Base-by-base conservation (phyloP, 306 rosid genomes). In the Pyrus pyrifolia region DNA sequence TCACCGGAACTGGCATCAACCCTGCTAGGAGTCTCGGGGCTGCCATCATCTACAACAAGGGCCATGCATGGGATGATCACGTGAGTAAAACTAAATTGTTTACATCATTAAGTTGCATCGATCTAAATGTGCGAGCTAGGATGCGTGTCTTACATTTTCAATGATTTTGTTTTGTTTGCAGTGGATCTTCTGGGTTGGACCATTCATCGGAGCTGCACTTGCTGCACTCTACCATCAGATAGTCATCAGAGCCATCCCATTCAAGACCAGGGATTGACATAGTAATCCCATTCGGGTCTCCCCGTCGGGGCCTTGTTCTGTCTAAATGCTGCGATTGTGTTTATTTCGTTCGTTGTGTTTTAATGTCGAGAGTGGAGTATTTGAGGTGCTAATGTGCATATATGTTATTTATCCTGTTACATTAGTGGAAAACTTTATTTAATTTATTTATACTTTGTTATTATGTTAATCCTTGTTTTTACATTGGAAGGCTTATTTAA, bases 101-200 rank as follows among this genome's bases (percentile, higher is more conserved):
- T 18, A 46, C 13, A 12, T 44, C 46, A 38, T 10, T 3, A 27
- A 21, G 29, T 21, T 29, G 4, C 23, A 22, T 57, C 8, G 55
- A 14, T 62, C 59, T 19, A 29, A 62, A 17, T 4, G 23, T 8
- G 22, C 38, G 38, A 52, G 21, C 21, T 5, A 27, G 25, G 38
- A 14, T 35, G 4, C 64, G 8, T 25, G 18, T 45, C 40, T 19
- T 64, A 61, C 45, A 45, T 11, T 12, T 45, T 8, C n/a, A n/a
- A 29, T 67, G 18, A 10, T 31, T 69, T 57, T 71, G 30, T 74
- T 30, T 15, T 60, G 59, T 7, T 67, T 62, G 55, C 84, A 87
- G 91, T 85, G 91, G 91, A 75, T 87, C 72, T 87, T 87, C 76
- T 87, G 90, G 90, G 82, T 82, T 1, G 90, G 90, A 65, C 90